These are phyloP conservation scores for Thermomucor indicae-seudaticae DNA, from an alignment of 371 early-diverging fungal genomes.

Conservation along the genomic window DNA sequence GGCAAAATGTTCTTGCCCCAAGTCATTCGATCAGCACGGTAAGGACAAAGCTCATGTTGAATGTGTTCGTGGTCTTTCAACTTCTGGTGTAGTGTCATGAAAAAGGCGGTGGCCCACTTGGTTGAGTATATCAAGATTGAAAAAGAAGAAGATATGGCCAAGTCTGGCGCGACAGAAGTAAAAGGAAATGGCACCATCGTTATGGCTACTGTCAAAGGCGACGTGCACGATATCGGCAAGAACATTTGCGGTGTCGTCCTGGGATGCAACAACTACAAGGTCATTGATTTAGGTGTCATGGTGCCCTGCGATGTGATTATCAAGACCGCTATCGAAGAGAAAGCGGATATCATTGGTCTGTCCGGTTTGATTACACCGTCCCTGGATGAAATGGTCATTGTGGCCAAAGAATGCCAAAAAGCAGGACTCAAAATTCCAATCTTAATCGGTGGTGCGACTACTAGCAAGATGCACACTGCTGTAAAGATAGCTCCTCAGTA, in stretches of 20 bases:
- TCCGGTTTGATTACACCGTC: constrained; percentile 93
- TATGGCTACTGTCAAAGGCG: constrained; percentile 93
- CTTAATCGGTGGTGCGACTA: constrained; percentile 93
- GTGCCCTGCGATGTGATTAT: constrained; percentile 88
- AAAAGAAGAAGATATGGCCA: constrained; percentile 60
- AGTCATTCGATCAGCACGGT: constrained; percentile 91
- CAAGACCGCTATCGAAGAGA: constrained; percentile 77
- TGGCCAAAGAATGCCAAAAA: constrained; percentile 87
- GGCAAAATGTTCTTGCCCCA: constrained; percentile 98
- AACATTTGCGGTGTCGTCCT: constrained; percentile 94
- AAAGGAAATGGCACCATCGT: constrained; percentile 73
- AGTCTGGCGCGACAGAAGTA: constrained; percentile 39
- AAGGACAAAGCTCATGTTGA: neutral
- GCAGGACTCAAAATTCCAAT: constrained; percentile 84
- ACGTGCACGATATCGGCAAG: constrained; percentile 87
- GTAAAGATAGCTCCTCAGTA: constrained; percentile 93
- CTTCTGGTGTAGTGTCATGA: constrained; percentile 65
- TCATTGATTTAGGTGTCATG: constrained; percentile 94
- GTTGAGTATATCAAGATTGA: constrained; percentile 91
- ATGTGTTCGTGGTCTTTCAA: constrained; percentile 7
- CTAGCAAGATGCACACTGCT: constrained; percentile 92
- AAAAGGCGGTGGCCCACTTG: constrained; percentile 90
- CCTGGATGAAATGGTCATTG: constrained; percentile 93
- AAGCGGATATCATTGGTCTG: constrained; percentile 88
- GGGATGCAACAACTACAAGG: constrained; percentile 93